Percentiles rank a stretch among this genome's conserved stretches.
Evolutionary conservation across 768 basidiomycete genomes (phyloP).

Genomic region (Tephrocybe sp.): DNA sequence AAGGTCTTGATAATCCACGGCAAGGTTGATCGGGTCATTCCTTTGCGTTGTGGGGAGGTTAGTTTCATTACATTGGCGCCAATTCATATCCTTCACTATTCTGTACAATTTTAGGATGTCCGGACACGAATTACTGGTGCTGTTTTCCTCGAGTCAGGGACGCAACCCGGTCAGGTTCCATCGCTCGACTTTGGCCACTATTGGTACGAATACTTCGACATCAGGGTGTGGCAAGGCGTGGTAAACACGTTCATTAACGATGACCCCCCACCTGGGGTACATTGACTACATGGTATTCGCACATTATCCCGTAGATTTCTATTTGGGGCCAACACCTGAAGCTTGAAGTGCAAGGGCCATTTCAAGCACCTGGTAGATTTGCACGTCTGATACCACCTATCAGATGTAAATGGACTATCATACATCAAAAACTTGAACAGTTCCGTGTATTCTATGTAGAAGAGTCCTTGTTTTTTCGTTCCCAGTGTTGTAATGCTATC

Average conservation of each 20-base stretch:
- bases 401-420: too few species aligned
- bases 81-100: too few species aligned
- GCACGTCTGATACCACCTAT: too few species aligned
- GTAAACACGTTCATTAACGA: constrained; percentile 29
- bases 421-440: too few species aligned
- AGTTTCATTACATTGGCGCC: too few species aligned
- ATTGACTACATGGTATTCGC: background rate
- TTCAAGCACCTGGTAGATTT: too few species aligned
- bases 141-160: constrained; percentile 27
- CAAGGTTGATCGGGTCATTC: constrained; percentile 34
- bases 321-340: too few species aligned
- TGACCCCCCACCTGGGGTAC: background rate
- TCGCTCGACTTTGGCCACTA: constrained; percentile 36
- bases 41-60: constrained; percentile 30
- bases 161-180: constrained; percentile 31
- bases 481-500: too few species aligned
- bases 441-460: too few species aligned
- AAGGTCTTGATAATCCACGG: constrained; percentile 42
- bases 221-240: constrained; percentile 32
- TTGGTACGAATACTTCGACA: constrained; percentile 39
- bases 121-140: constrained; percentile 29
- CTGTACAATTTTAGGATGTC: constrained; percentile 24
- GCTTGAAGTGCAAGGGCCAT: too few species aligned
- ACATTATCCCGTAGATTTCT: background rate
- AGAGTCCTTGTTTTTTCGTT: too few species aligned